A percentile compares a stretch with the other conserved stretches of the same genome.
These are phyloP conservation scores for Cyclotella choctawhatcheeana DNA, from an alignment of 108 stramenopile species.

Conservation along the genomic window DNA sequence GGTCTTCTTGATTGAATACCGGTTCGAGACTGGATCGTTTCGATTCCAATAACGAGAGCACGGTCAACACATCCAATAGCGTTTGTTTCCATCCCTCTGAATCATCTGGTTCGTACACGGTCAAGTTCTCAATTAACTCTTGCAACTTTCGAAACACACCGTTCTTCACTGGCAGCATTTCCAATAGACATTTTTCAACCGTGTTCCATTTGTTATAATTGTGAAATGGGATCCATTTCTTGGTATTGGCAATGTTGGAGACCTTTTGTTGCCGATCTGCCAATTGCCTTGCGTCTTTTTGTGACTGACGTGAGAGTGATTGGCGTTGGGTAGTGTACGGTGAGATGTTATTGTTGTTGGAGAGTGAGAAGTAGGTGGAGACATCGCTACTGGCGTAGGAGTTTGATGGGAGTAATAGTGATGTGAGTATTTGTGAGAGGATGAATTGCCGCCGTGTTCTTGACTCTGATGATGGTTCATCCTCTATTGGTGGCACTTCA, in stretches of 20 bases:
- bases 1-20: constrained; percentile 82
- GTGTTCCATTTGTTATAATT: constrained; percentile 40
- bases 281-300: constrained; percentile 27
- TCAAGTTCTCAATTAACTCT: constrained; percentile 54
- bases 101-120: constrained; percentile 13
- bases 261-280: constrained; percentile 27
- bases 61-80: constrained; percentile 36
- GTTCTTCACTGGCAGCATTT: constrained; percentile 77
- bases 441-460: constrained; percentile 40
- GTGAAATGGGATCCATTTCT: constrained; percentile 47
- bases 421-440: constrained; percentile 22
- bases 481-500: no score
- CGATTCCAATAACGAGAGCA: constrained; percentile 54
- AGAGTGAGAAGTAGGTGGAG: constrained; percentile 41
- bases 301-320: constrained; percentile 21
- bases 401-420: constrained; percentile 10
- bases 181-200: constrained; percentile 65
- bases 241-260: constrained; percentile 9
- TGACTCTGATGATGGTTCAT: no score
- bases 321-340: constrained; percentile 16
- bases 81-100: constrained; percentile 51
- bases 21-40: constrained; percentile 73
- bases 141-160: constrained; percentile 68
- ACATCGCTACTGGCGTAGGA: constrained; percentile 8
- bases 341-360: constrained; percentile 50